phyloP scores from a whole-genome alignment of 805 yeast species.

The Kodamaea leandrae region DNA sequence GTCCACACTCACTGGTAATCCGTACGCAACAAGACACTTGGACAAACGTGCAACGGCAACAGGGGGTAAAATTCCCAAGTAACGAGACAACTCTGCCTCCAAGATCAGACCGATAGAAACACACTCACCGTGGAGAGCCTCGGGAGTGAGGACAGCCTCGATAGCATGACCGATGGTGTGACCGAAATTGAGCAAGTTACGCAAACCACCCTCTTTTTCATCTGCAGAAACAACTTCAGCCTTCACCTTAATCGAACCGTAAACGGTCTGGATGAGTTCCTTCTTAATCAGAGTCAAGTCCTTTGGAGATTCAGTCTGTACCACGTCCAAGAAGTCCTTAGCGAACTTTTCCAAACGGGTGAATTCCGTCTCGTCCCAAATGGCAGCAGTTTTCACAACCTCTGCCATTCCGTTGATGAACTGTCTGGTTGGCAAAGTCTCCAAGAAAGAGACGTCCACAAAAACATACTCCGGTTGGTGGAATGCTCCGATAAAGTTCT shows the following conservation, averaged over 20 bases:
- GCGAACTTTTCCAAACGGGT: constrained; percentile 78
- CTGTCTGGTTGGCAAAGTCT: constrained; percentile 87
- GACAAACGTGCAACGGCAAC: constrained; percentile 90
- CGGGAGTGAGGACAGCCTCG: constrained; percentile 96
- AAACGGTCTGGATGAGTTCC: constrained; percentile 73
- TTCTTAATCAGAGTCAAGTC: constrained; percentile 65
- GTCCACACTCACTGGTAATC: constrained; percentile 74
- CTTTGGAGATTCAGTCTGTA: constrained; percentile 35
- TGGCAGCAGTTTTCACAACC: constrained; percentile 96
- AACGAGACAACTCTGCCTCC: constrained; percentile 95
- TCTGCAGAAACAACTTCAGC: constrained; percentile 92
- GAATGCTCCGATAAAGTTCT: constrained; percentile 94
- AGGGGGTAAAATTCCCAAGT: constrained; percentile 82
- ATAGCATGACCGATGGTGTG: constrained; percentile 98
- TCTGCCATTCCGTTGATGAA: constrained; percentile 98
- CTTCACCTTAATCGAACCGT: constrained; percentile 84
- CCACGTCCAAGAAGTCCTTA: constrained; percentile 62
- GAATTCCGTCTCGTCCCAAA: constrained; percentile 92
- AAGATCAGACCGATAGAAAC: constrained; percentile 95
- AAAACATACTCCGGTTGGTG: constrained; percentile 93
- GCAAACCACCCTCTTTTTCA: constrained; percentile 91
- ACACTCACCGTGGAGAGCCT: constrained; percentile 96
- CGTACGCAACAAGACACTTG: constrained; percentile 80
- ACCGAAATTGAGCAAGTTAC: constrained; percentile 92
- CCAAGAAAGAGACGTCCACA: constrained; percentile 83